These are phyloP conservation scores for Botrytis fabae DNA, from an alignment of 2,329 filamentous ascomycete species.

Conservation along the genomic window DNA sequence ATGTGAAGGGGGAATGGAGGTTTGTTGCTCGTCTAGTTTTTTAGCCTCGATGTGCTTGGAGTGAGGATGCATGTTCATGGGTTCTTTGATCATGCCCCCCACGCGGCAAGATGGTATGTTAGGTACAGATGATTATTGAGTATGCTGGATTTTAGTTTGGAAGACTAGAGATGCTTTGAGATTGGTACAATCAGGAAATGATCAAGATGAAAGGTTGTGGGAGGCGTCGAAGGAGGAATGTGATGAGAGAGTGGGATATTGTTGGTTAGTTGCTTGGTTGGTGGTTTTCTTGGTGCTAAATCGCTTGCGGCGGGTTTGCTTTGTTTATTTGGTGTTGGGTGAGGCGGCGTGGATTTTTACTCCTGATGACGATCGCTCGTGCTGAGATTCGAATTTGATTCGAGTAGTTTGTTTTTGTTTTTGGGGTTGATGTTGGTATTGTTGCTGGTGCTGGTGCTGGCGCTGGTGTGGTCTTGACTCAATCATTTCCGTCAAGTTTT, in stretches of 20 bases:
- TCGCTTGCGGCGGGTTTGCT: conserved; percentile 2
- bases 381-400: neutral
- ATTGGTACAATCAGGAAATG: neutral
- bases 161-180: neutral
- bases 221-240: neutral
- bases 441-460: neutral
- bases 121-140: neutral
- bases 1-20: neutral
- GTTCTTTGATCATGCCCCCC: neutral
- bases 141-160: neutral
- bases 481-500: neutral
- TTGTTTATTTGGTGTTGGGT: neutral
- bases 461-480: neutral
- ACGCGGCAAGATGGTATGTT: neutral
- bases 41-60: neutral
- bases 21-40: neutral
- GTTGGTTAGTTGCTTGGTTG: neutral
- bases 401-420: neutral
- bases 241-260: neutral
- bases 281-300: neutral
- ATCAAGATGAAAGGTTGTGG: neutral
- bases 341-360: neutral
- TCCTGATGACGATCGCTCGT: neutral
- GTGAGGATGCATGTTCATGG: neutral
- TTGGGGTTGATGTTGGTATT: neutral